phyloP scores from a whole-genome alignment of 2,329 filamentous ascomycete species.

The Zelopaecilomyces penicillatus region DNA sequence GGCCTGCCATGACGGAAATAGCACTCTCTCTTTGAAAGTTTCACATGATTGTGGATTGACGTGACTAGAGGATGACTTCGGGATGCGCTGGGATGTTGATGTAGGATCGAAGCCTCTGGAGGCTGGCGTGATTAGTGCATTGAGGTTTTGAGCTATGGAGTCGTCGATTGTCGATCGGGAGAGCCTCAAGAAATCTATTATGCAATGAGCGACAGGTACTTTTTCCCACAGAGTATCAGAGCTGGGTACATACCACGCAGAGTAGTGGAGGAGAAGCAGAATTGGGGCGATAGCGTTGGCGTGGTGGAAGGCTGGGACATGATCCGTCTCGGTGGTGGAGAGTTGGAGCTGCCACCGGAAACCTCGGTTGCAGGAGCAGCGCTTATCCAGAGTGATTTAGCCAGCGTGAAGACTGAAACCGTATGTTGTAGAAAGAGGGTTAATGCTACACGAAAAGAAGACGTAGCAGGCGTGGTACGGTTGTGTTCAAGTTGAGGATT shows the following conservation, averaged over 20 bases:
- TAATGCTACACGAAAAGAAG: no score
- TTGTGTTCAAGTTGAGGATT: no score
- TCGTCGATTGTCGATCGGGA: constrained; percentile 84
- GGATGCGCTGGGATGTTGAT: constrained; percentile 59
- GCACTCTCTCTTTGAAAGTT: constrained; percentile 63
- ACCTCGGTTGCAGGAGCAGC: constrained; percentile 31
- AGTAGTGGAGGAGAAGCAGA: constrained; percentile 65
- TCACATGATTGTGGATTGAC: constrained; percentile 58
- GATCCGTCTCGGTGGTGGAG: constrained; percentile 21
- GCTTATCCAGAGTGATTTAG: constrained; percentile 40
- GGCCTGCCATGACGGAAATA: constrained; percentile 84
- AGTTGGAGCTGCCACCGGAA: constrained; percentile 20
- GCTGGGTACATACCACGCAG: constrained; percentile 51
- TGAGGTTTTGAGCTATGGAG: constrained; percentile 86
- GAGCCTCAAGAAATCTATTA: constrained; percentile 76
- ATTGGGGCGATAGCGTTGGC: constrained; percentile 59
- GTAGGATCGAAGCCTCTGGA: constrained; percentile 66
- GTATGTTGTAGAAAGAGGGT: no score
- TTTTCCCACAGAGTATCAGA: not conserved
- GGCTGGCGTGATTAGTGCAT: constrained; percentile 74
- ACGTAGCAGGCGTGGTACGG: no score
- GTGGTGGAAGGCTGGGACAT: constrained; percentile 38
- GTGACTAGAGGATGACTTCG: constrained; percentile 39
- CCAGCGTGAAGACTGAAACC: constrained; percentile 30
- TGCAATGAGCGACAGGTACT: not conserved